Conservation (phyloP, 805 yeast species). For the Kodamaea hsintzibuensis region DNA sequence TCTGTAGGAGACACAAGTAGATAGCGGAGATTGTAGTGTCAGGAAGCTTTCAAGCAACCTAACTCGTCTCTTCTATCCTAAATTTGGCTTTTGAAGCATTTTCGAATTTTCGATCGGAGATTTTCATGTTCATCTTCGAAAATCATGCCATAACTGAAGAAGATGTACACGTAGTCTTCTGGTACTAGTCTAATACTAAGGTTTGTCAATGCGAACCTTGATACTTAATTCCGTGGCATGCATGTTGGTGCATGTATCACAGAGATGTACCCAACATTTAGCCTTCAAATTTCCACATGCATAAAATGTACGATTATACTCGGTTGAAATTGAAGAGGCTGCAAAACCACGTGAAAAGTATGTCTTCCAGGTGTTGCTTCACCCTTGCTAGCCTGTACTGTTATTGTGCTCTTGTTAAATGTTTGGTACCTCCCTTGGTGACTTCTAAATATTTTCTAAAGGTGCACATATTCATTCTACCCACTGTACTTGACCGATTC, state of each 20-base stretch:
- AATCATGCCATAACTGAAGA: no score
- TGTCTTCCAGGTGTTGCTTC: background rate
- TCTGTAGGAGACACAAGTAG: background rate
- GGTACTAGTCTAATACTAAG: background rate
- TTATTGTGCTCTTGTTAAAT: background rate
- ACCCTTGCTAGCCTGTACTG: background rate
- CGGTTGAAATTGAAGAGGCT: background rate
- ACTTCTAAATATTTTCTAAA: background rate
- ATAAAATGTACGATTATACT: background rate
- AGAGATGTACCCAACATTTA: background rate
- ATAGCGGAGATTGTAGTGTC: background rate
- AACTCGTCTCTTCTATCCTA: no score
- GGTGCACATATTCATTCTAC: background rate
- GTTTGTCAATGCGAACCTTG: background rate
- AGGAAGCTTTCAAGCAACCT: background rate
- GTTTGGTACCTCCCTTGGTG: background rate
- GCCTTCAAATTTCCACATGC: background rate
- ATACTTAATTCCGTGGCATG: background rate
- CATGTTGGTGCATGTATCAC: background rate
- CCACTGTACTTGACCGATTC: background rate
- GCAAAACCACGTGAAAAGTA: background rate
- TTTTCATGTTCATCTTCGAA: no score
- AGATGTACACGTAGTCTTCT: no score
- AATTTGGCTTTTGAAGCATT: no score
- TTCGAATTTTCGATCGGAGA: no score